Evolutionary conservation across 768 basidiomycete species (phyloP).

Genomic region (Auricularia auricula-judae): DNA sequence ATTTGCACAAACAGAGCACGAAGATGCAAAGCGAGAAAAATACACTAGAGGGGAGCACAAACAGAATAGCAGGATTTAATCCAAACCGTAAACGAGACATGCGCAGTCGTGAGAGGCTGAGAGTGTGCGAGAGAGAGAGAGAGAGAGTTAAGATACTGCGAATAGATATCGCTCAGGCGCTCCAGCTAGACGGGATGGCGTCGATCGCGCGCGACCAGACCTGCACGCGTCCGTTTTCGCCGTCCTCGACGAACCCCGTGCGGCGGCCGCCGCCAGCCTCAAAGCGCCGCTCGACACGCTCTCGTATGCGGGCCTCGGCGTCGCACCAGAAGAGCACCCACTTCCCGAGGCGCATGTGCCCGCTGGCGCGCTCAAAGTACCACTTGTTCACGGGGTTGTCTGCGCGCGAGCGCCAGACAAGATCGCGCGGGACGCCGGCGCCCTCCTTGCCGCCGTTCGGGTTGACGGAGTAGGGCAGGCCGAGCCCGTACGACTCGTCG

Average conservation of each 20-base stretch:
- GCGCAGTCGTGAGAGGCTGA: neutral
- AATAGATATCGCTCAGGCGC: slow-evolving; percentile 18
- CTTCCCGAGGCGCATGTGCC: slow-evolving; percentile 72
- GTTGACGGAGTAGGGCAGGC: slow-evolving; percentile 86
- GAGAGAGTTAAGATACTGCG: neutral
- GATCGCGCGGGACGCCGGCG: slow-evolving; percentile 78
- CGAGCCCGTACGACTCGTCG: slow-evolving; percentile 96
- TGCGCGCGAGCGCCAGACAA: slow-evolving; percentile 89
- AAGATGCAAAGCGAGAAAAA: neutral
- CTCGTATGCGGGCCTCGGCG: slow-evolving; percentile 72
- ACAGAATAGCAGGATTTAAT: neutral
- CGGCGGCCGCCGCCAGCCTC: slow-evolving; percentile 40
- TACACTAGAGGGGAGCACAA: neutral
- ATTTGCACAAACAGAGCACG: neutral
- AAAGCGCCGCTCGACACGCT: slow-evolving; percentile 27
- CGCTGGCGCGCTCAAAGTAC: slow-evolving; percentile 95
- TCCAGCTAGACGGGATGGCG: slow-evolving; percentile 76
- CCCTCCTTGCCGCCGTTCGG: slow-evolving; percentile 91
- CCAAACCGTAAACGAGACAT: neutral
- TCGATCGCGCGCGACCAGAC: slow-evolving; percentile 59
- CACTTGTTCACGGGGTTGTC: slow-evolving; percentile 98
- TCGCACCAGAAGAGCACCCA: slow-evolving; percentile 99
- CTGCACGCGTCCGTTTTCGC: slow-evolving; percentile 61
- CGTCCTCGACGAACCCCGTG: slow-evolving; percentile 61
- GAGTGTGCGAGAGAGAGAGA: neutral